Evolutionary conservation across 345 rosid genomes (phyloP).

Genomic region (Populus ilicifolia): DNA sequence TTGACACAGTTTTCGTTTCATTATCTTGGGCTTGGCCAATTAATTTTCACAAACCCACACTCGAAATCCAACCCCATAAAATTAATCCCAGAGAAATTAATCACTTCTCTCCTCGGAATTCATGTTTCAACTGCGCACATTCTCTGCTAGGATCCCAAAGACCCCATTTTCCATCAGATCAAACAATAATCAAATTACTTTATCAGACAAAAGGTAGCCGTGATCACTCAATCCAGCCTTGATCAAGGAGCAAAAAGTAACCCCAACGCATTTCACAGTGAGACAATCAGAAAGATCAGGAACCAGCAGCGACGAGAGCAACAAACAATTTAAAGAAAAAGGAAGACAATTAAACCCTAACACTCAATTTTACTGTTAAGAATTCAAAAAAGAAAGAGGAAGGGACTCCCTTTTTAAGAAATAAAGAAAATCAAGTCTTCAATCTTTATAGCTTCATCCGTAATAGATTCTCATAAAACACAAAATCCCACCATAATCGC

Average conservation of each 20-base stretch:
- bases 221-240: neutral
- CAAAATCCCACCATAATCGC: neutral
- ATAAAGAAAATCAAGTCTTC: neutral
- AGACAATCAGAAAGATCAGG: neutral
- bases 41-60: neutral
- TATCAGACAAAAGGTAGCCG: neutral
- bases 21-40: neutral
- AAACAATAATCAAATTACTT: neutral
- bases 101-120: neutral
- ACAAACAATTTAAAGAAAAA: neutral
- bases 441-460: neutral
- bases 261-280: neutral
- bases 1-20: neutral
- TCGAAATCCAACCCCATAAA: neutral
- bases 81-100: neutral
- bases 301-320: neutral
- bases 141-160: neutral
- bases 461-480: neutral
- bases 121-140: neutral
- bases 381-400: neutral
- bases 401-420: neutral
- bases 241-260: neutral
- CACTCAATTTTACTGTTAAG: neutral
- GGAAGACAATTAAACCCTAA: neutral
- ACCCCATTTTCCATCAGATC: neutral